These are phyloP conservation scores for Clohesyomyces aquaticus DNA, from an alignment of 495 filamentous ascomycete genomes.

Conservation along the genomic window DNA sequence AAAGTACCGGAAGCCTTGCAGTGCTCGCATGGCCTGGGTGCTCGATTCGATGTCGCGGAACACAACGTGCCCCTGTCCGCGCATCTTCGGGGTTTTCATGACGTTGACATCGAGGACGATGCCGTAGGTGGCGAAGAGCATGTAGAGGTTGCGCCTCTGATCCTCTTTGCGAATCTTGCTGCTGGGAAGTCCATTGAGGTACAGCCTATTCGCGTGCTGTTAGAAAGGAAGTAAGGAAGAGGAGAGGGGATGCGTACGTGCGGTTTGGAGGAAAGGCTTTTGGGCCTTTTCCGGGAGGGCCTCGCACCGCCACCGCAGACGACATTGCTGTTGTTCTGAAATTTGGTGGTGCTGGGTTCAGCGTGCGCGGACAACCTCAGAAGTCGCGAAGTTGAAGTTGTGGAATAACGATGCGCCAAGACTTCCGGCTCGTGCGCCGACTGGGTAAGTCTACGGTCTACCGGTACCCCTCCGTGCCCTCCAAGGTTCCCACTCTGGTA, in stretches of 20 bases:
- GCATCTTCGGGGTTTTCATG: conserved; percentile 84
- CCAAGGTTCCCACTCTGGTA: not conserved
- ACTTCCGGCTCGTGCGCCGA: conserved; percentile 4
- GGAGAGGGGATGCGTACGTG: conserved; percentile 60
- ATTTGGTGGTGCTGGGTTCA: no score
- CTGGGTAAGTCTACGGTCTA: no score
- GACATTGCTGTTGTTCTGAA: not conserved
- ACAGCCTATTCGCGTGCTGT: conserved; percentile 61
- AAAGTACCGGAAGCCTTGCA: conserved; percentile 86
- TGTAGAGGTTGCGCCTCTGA: conserved; percentile 81
- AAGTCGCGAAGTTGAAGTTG: no score
- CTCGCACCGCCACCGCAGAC: not conserved
- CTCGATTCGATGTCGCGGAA: conserved; percentile 85
- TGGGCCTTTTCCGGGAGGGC: not conserved
- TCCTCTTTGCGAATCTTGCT: conserved; percentile 85
- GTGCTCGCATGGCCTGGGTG: conserved; percentile 84
- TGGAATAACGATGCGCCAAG: no score
- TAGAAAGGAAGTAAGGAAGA: conserved; percentile 23
- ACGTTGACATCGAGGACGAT: conserved; percentile 92
- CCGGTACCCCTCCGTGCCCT: not conserved
- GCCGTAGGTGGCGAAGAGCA: conserved; percentile 91
- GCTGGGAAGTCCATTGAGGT: conserved; percentile 80
- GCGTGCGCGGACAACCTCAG: no score
- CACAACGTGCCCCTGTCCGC: conserved; percentile 91
- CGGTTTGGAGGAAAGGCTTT: conserved; percentile 61